Conservation (phyloP, 306 rosid species). For the Prunus padus region DNA sequence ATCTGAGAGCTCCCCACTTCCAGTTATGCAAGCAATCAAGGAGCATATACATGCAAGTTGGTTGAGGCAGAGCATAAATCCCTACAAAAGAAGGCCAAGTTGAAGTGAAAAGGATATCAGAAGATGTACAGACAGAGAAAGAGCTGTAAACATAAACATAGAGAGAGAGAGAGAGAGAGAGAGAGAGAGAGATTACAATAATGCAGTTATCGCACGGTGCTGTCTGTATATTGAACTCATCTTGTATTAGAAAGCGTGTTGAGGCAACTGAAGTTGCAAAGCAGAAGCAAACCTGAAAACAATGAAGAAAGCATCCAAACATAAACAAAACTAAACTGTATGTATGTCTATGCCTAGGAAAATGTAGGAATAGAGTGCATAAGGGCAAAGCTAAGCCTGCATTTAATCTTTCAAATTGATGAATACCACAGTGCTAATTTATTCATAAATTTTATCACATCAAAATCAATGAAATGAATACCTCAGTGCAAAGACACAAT, state of each 20-base stretch:
- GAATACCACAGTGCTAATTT: not conserved
- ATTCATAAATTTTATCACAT: not conserved
- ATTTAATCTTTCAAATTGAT: not conserved
- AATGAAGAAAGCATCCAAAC: constrained; percentile 4
- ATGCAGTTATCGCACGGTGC: constrained; percentile 71
- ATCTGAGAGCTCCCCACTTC: constrained; percentile 50
- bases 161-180: constrained; percentile 1
- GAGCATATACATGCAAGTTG: constrained; percentile 67
- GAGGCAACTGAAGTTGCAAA: constrained; percentile 71
- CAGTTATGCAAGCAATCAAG: constrained; percentile 50
- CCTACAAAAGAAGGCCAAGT: constrained; percentile 31
- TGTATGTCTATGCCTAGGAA: not conserved
- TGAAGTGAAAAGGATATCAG: not conserved
- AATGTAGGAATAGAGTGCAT: not conserved
- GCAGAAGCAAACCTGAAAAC: constrained; percentile 62
- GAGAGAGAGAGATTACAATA: constrained; percentile 43
- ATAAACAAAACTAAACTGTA: not conserved
- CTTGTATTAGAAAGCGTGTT: constrained; percentile 81
- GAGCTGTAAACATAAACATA: not conserved
- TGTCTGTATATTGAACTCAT: constrained; percentile 76
- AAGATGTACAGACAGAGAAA: not conserved
- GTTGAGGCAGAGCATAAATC: constrained; percentile 46
- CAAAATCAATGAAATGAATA: not conserved
- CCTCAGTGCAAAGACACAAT: constrained; percentile 69
- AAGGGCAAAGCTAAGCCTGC: not conserved